phyloP scores from a whole-genome alignment of 176 grass and related monocot species.

The Pontederia crassipes region DNA sequence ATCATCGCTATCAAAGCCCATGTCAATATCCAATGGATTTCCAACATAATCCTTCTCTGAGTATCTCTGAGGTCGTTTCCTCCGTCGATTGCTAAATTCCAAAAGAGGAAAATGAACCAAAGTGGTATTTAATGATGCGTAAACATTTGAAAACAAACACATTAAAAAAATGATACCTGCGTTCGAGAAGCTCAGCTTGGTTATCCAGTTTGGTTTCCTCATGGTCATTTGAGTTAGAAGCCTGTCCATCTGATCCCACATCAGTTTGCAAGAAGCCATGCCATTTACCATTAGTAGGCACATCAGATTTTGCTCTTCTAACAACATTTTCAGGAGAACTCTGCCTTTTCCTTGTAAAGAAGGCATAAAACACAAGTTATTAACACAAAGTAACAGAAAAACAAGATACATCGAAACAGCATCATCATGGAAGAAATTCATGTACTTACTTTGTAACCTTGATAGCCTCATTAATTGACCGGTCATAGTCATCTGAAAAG shows the following conservation, averaged over 20 bases:
- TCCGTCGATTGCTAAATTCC: slow-evolving; percentile 41
- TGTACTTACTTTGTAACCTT: slow-evolving; percentile 82
- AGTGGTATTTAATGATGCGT: neutral
- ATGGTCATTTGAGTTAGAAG: slow-evolving; percentile 63
- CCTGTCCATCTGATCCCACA: slow-evolving; percentile 37
- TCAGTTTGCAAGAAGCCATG: slow-evolving; percentile 51
- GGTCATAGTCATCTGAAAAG: slow-evolving; percentile 93
- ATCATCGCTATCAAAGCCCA: slow-evolving; percentile 50
- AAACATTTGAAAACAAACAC: neutral
- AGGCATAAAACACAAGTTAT: slow-evolving; percentile 9
- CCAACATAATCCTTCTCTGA: slow-evolving; percentile 60
- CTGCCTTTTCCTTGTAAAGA: slow-evolving; percentile 46
- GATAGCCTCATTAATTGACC: slow-evolving; percentile 95
- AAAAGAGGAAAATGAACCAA: slow-evolving; percentile 7
- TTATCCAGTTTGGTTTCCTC: slow-evolving; percentile 34
- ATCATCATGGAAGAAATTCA: neutral
- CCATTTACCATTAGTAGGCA: slow-evolving; percentile 63
- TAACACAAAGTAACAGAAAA: neutral
- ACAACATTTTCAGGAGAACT: slow-evolving; percentile 50
- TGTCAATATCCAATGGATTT: slow-evolving; percentile 45
- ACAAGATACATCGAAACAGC: slow-evolving; percentile 13
- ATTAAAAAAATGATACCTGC: slow-evolving; percentile 34
- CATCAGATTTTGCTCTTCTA: slow-evolving; percentile 57
- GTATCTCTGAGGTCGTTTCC: slow-evolving; percentile 74
- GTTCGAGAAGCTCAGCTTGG: slow-evolving; percentile 45